Evolutionary conservation across 352 stramenopile genomes (phyloP), one percentile per base, ranked within the genome.

Genomic region (Pythium brassicae): DNA sequence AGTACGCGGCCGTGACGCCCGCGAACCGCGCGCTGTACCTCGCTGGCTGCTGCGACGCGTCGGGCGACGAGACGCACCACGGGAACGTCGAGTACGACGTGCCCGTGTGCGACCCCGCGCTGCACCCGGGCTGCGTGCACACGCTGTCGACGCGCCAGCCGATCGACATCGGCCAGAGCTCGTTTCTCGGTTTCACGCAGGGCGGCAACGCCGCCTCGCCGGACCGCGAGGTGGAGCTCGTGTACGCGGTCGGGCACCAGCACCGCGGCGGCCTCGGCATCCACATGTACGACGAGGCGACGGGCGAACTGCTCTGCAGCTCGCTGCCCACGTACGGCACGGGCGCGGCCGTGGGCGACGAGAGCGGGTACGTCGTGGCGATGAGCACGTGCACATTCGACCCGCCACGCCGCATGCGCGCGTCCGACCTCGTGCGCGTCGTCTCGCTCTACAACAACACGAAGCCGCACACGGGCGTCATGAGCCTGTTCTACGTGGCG

Each of bases 401-500:
- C 46, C 79, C 79, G 20, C 82, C 82, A 26, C 67, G 79, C 26
- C 74, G 76, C n/a, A 80, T 89, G 72, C 74, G 71, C 57, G 76
- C 75, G 42, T 83, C 78, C 40, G 76, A 87, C 52, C 69, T 90
- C 46, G 71, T 90, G 60, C 79, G 82, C 50, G 62, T 92, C 55
- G 79, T 92, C 4, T 73, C 82, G 20, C 69, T 89, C 17, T 92
- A 89, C 69, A 90, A 92, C 76, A 90, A 87, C 69, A 90, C 82
- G 35, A 22, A 83, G 39, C 63, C 77, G 39, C 82, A 90, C 63
- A 89, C 82, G 27, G 82, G 82, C 42, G 82, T 79, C 7, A 92
- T 92, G 82, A 87, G 76, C 50, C 57, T 92, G 14, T 79, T 87
- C 72, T 92, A 90, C 69, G 51, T 92, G 47, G 82, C 78, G 29